Conservation (phyloP, 2,329 filamentous ascomycete species). For the Epichloe uncinata region DNA sequence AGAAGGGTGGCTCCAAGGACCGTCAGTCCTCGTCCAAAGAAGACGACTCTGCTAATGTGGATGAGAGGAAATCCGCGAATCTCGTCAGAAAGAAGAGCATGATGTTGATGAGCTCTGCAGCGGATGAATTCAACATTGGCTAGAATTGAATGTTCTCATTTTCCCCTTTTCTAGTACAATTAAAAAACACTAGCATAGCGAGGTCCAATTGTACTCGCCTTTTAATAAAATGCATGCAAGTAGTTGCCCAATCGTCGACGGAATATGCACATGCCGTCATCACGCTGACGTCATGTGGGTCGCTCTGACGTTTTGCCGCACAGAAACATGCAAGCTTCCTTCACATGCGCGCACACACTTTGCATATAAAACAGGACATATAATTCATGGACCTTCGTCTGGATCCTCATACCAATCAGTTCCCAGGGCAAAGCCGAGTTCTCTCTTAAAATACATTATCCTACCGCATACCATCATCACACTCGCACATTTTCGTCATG, state of each 20-base stretch:
- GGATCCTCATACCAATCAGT: no score
- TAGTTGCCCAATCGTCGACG: not conserved
- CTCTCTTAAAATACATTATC: not conserved
- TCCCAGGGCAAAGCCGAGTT: not conserved
- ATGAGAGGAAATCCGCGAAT: conserved; percentile 22
- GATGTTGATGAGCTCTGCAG: conserved; percentile 51
- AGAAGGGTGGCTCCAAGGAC: conserved; percentile 14
- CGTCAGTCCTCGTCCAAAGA: conserved; percentile 6
- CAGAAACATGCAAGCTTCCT: not conserved
- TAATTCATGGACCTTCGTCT: no score
- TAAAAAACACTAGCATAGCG: not conserved
- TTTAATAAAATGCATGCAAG: not conserved
- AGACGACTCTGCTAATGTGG: conserved; percentile 11
- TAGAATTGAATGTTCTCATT: conserved; percentile 16
- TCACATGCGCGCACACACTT: not conserved
- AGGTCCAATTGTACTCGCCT: not conserved
- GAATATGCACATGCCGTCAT: not conserved
- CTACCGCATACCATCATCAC: not conserved
- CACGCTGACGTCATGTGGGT: conserved; percentile 6
- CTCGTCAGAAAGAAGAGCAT: conserved; percentile 47
- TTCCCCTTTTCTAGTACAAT: not conserved
- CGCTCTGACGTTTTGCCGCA: not conserved
- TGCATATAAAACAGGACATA: not conserved
- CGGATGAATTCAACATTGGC: conserved; percentile 57
- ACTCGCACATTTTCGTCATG: conserved; percentile 7